phyloP scores from a whole-genome alignment of 2,329 filamentous ascomycete species.

The Arthrobotrys musiformis region DNA sequence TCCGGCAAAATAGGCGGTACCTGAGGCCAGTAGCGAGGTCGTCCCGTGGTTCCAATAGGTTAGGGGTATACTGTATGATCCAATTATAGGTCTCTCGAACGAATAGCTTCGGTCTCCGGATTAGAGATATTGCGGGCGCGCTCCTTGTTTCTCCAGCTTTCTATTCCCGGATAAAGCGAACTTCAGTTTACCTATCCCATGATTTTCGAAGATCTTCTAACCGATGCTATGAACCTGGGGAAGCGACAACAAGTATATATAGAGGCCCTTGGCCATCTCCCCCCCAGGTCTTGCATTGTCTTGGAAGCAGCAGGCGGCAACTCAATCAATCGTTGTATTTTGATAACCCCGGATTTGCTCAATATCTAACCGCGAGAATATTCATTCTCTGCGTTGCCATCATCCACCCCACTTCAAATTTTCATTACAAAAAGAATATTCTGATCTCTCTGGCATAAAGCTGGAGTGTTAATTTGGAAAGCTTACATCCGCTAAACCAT shows the following conservation, averaged over 20 bases:
- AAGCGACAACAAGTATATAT: conserved; percentile 39
- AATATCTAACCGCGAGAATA: too few species aligned
- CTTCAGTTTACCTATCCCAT: conserved; percentile 46
- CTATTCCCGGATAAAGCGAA: conserved; percentile 36
- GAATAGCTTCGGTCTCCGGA: not conserved
- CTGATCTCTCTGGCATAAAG: too few species aligned
- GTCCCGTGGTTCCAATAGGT: conserved; percentile 22
- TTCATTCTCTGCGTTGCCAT: too few species aligned
- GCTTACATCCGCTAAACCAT: too few species aligned
- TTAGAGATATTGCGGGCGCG: conserved; percentile 2
- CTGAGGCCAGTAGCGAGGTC: conserved; percentile 32
- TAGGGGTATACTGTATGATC: not conserved
- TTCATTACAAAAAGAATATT: too few species aligned
- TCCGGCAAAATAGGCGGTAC: conserved; percentile 39
- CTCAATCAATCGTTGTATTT: conserved; percentile 40
- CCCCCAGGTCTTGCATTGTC: conserved; percentile 24
- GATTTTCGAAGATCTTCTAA: conserved; percentile 29
- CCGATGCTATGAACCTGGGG: conserved; percentile 26
- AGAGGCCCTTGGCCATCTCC: conserved; percentile 29
- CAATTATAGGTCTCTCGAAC: not conserved
- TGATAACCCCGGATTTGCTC: conserved; percentile 1
- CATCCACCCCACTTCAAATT: too few species aligned
- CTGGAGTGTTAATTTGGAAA: too few species aligned
- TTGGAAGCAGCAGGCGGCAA: conserved; percentile 39
- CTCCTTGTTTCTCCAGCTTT: conserved; percentile 42